phyloP scores from a whole-genome alignment of 164 flowering plant species.

The Vitis rotundifolia region DNA sequence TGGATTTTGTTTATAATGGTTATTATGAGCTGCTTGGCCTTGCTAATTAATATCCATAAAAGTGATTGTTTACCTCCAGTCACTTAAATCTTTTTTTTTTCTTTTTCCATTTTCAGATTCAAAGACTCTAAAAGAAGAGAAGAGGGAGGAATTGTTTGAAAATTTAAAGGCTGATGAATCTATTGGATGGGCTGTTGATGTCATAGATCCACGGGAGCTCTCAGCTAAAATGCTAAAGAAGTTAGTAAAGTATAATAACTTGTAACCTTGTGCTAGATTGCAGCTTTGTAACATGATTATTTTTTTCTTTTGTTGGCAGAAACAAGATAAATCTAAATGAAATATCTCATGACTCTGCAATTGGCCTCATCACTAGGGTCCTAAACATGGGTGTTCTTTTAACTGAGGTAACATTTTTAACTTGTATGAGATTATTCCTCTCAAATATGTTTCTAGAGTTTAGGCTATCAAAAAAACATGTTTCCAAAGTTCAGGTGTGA shows the following conservation, averaged over 20 bases:
- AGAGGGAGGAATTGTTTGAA: constrained; percentile 90
- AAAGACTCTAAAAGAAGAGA: constrained; percentile 91
- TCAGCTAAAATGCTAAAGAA: constrained; percentile 92
- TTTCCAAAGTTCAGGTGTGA: too few relatives aligned
- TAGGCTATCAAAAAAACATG: too few relatives aligned
- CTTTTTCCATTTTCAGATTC: constrained; percentile 54
- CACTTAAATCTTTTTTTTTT: neutral
- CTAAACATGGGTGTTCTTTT: constrained; percentile 78
- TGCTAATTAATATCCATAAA: neutral
- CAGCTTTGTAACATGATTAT: neutral
- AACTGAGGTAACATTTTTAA: constrained; percentile 62
- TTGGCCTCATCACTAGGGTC: constrained; percentile 70
- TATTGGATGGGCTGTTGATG: constrained; percentile 92
- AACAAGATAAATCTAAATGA: constrained; percentile 83
- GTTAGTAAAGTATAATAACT: constrained; percentile 28
- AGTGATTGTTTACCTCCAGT: too few relatives aligned
- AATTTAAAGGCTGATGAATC: constrained; percentile 64
- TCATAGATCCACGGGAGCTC: constrained; percentile 90
- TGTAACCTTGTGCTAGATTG: neutral
- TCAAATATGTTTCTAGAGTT: too few relatives aligned
- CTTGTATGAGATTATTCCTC: neutral
- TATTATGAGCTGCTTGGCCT: neutral
- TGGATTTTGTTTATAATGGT: neutral
- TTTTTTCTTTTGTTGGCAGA: constrained; percentile 34
- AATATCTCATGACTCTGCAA: constrained; percentile 93